These are phyloP conservation scores for Epichloe festucae DNA, from an alignment of 2,329 filamentous ascomycete species.

Conservation along the genomic window DNA sequence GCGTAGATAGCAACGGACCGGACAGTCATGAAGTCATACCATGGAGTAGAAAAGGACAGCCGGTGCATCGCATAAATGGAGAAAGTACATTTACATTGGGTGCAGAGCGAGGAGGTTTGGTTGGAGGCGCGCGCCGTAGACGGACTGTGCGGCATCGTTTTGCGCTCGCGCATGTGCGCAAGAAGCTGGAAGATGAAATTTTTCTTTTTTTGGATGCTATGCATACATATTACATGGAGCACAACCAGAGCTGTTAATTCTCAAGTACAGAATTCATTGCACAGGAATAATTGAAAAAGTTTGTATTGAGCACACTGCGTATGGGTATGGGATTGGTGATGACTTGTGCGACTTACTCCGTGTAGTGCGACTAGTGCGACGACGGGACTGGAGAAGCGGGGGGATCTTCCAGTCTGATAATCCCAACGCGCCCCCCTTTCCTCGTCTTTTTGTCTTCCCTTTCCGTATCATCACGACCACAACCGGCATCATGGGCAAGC, in stretches of 20 bases:
- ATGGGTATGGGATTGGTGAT: no score
- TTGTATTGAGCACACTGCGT: no score
- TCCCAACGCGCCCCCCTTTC: no score
- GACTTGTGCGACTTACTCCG: no score
- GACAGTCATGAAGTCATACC: not conserved
- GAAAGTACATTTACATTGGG: no score
- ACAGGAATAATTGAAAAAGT: not conserved
- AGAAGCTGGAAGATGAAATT: constrained; percentile 5
- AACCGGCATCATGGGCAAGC: constrained; percentile 14
- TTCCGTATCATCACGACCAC: not conserved
- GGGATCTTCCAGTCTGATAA: no score
- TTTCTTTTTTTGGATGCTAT: not conserved
- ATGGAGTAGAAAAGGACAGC: not conserved
- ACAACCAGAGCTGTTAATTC: no score
- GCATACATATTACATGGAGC: not conserved
- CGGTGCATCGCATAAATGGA: no score
- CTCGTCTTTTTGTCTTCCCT: not conserved
- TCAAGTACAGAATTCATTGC: no score
- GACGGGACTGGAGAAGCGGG: no score
- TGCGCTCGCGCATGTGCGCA: not conserved
- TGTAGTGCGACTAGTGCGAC: no score
- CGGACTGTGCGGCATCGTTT: not conserved
- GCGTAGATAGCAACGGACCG: not conserved
- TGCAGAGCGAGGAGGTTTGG: no score
- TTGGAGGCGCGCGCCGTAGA: not conserved